Conservation (phyloP, 139 green algal species). For the Coccomyxa sp. region DNA sequence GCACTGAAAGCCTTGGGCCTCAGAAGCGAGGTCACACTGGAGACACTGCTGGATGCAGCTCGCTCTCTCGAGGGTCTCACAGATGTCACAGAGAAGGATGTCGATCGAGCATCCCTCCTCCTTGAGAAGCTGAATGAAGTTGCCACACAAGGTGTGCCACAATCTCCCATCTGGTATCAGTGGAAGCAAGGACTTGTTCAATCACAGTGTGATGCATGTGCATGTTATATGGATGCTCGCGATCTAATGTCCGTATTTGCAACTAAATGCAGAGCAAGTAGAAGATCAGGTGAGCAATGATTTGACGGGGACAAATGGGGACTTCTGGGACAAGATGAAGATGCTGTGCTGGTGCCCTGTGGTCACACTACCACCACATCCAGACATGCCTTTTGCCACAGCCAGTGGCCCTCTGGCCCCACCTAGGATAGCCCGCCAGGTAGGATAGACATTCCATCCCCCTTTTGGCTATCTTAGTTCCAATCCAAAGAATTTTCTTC, state of each 20-base stretch:
- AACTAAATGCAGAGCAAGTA: too few species aligned
- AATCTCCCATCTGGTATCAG: not conserved
- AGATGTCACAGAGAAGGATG: not conserved
- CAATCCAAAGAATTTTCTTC: not conserved
- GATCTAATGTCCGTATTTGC: too few species aligned
- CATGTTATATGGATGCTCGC: too few species aligned
- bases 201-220: too few species aligned
- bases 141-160: constrained; percentile 2
- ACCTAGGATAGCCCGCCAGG: not conserved
- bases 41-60: constrained; percentile 44
- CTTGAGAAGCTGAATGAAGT: constrained; percentile 40
- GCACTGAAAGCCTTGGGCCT: constrained; percentile 49
- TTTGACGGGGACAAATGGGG: not conserved
- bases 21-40: constrained; percentile 12
- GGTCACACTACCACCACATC: constrained; percentile 28
- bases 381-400: constrained; percentile 23
- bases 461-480: not conserved
- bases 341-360: constrained; percentile 55
- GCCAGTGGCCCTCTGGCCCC: constrained; percentile 11
- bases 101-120: constrained; percentile 20
- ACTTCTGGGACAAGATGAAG: not conserved
- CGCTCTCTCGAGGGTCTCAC: constrained; percentile 20
- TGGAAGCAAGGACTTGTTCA: not conserved
- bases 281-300: not conserved
- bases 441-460: not conserved